phyloP scores from a whole-genome alignment of 257 asterid genomes.

The Penstemon eatonii region DNA sequence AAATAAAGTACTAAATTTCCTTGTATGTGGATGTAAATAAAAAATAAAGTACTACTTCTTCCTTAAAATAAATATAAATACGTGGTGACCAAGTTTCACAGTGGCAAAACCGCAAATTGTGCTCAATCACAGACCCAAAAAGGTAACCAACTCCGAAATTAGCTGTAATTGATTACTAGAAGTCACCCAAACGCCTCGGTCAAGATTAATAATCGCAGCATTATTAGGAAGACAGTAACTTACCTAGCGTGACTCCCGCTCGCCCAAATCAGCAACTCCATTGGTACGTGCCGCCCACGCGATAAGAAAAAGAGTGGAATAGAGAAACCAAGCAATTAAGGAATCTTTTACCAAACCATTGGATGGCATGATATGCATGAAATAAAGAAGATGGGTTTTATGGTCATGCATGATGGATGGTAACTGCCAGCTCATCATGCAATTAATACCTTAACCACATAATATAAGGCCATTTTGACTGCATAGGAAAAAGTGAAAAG shows the following conservation, averaged over 20 bases:
- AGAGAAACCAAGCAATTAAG: slow-evolving; percentile 13
- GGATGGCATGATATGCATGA: slow-evolving; percentile 34
- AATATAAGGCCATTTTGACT: slow-evolving; percentile 35
- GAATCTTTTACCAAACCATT: slow-evolving; percentile 23
- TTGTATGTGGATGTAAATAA: too few species aligned
- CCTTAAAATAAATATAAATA: not conserved
- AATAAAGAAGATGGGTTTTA: not conserved
- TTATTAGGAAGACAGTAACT: slow-evolving; percentile 23
- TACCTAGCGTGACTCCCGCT: not conserved
- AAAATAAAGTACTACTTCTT: too few species aligned
- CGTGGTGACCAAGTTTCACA: slow-evolving; percentile 32
- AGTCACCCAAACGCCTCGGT: slow-evolving; percentile 35
- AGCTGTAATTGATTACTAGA: slow-evolving; percentile 41
- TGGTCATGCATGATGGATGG: not conserved
- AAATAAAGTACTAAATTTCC: too few species aligned
- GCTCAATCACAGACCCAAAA: not conserved
- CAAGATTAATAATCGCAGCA: slow-evolving; percentile 38
- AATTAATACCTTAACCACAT: slow-evolving; percentile 22
- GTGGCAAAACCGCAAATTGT: slow-evolving; percentile 40
- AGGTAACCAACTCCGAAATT: slow-evolving; percentile 24
- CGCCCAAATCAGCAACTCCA: not conserved
- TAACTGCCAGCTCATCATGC: slow-evolving; percentile 46
- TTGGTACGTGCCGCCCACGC: slow-evolving; percentile 21
- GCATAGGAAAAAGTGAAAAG: slow-evolving; percentile 33
- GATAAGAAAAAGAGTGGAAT: not conserved